Evolutionary conservation across 2,329 filamentous ascomycete genomes (phyloP), one percentile per base, ranked within the genome.

Genomic region (Apiospora malaysiana): DNA sequence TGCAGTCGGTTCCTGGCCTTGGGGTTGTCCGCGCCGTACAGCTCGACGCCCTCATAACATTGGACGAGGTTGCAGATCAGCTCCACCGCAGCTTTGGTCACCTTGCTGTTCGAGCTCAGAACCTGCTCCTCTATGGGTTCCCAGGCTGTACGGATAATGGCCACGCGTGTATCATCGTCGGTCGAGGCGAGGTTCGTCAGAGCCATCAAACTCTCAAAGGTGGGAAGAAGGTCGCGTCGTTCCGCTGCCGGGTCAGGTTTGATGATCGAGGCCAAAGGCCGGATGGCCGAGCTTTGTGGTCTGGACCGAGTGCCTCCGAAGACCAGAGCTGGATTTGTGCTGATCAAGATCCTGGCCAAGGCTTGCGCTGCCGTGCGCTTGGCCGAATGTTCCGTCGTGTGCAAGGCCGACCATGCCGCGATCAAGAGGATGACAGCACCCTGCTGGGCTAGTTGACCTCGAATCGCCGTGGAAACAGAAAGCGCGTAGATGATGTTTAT

Each of bases 121-220:
- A 98, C 85, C 23, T 95, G 88, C 75, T 98, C 94, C 80, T 98
- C 96, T 59, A 97, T 87, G 25, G 90, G 89, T 0, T 90, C 80
- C 89, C 94, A 97, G 0, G 92, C 90, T 4, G 88, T 84, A 12
- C 92, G 90, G 46, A 97, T 90, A 68, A 97, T 95, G 21, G 87
- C 85, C 46, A 88, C 85, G 63, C 91, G 88, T 7, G 89, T 87
- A 7, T 90, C 88, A 45, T 92, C 88, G 69, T 95, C 92, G 16
- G 91, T 89, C 0, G 94, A 97, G 0, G 95, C 96, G 9, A 99
- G 88, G 76, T 99, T 99, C 0, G 96, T 98, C 46, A 99, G 88
- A 0, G 96, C 95, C 80, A 98, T 92, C 10, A 99, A 87, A 0
- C 92, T 88, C 81, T 99, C 96, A 75, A 98, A 99, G 0, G 93